Percentiles rank a stretch among this genome's conserved stretches.
Conservation (phyloP, 495 filamentous ascomycete genomes). For the Penicillium silybi region DNA sequence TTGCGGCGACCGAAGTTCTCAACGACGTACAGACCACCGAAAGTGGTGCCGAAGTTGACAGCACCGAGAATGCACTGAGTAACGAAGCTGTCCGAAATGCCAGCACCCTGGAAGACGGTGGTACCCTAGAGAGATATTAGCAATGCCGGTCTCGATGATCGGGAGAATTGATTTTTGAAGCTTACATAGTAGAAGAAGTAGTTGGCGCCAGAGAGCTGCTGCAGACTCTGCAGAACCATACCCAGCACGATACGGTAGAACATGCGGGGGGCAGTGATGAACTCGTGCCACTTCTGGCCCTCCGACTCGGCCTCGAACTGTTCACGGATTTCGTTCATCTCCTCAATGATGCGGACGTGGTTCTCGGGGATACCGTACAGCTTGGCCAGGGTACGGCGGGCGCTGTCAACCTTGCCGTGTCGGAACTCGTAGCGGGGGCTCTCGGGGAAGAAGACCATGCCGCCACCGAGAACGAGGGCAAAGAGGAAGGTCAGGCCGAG, state of each 20-base stretch:
- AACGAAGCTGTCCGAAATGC: conserved; percentile 64
- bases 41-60: conserved; percentile 70
- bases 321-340: conserved; percentile 62
- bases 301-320: conserved; percentile 54
- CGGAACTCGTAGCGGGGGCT: conserved; percentile 67
- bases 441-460: conserved; percentile 70
- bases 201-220: conserved; percentile 67
- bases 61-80: conserved; percentile 70
- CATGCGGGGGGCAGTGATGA: conserved; percentile 69
- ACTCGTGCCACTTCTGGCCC: conserved; percentile 61
- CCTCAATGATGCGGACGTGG: conserved; percentile 58
- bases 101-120: conserved; percentile 66
- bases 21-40: conserved; percentile 67
- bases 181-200: conserved; percentile 79
- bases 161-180: conserved; percentile 38
- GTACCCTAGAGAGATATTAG: conserved; percentile 61
- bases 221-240: conserved; percentile 63
- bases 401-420: conserved; percentile 57
- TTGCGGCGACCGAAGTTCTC: conserved; percentile 67
- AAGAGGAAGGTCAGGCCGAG: conserved; percentile 74
- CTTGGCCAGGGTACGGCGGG: conserved; percentile 61
- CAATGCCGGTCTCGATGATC: neutral
- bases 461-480: conserved; percentile 65
- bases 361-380: conserved; percentile 67
- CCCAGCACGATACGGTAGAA: conserved; percentile 66